A percentile compares a stretch with the other conserved stretches of the same genome.
These are phyloP conservation scores for Setaria viridis DNA, from an alignment of 202 grass and related monocot genomes.

Conservation along the genomic window DNA sequence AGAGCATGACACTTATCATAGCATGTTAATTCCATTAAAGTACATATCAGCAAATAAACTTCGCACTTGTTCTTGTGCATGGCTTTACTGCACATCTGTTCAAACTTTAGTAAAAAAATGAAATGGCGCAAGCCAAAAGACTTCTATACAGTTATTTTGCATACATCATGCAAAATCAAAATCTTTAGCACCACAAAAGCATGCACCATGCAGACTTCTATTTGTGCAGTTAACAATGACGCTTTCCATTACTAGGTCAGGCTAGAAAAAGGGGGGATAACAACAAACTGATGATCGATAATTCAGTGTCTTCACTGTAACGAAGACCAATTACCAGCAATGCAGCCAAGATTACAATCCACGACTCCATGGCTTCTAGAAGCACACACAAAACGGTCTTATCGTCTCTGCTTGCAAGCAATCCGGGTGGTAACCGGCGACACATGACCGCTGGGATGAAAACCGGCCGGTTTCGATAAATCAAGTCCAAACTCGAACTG, in stretches of 20 bases:
- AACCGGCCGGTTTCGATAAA: constrained; percentile 37
- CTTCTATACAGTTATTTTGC: neutral
- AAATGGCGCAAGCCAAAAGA: neutral
- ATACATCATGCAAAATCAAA: neutral
- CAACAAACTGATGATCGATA: neutral
- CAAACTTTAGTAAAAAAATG: neutral
- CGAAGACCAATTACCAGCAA: neutral
- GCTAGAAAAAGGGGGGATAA: neutral
- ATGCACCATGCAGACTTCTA: neutral
- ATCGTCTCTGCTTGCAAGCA: neutral
- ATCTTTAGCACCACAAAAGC: neutral
- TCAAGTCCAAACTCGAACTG: neutral
- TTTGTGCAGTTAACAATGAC: neutral
- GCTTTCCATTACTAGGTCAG: neutral
- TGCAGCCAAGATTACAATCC: constrained; percentile 10
- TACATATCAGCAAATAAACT: constrained; percentile 20
- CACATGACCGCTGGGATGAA: neutral
- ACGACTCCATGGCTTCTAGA: neutral
- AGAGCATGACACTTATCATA: neutral
- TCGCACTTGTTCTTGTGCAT: neutral
- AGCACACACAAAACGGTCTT: neutral
- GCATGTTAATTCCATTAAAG: neutral
- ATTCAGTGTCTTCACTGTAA: neutral
- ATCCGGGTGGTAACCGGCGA: constrained; percentile 27
- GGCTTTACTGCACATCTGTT: neutral